Conservation (phyloP, 2,329 filamentous ascomycete genomes). For the Neobulgaria alba region DNA sequence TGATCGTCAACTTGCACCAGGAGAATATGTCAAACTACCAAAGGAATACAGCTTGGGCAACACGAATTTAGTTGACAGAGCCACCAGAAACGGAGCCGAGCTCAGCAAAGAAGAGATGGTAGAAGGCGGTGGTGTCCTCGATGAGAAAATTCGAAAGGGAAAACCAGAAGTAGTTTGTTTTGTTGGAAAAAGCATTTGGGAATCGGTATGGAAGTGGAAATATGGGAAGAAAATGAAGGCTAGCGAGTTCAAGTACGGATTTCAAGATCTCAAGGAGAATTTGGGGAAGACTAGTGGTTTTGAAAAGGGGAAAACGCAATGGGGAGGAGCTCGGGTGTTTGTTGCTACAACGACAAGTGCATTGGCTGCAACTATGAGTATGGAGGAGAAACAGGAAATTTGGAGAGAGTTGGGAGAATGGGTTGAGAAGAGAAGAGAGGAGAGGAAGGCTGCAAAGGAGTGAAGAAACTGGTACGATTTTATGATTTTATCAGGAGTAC, state of each 20-base stretch:
- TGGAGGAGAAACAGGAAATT: constrained; percentile 71
- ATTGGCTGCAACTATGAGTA: constrained; percentile 64
- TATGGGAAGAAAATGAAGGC: constrained; percentile 44
- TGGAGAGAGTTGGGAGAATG: constrained; percentile 79
- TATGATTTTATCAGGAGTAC: too few relatives aligned
- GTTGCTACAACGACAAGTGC: constrained; percentile 90
- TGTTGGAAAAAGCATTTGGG: constrained; percentile 66
- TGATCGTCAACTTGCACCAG: constrained; percentile 36
- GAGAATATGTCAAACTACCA: constrained; percentile 46
- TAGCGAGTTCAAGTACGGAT: constrained; percentile 57
- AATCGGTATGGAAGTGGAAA: constrained; percentile 53
- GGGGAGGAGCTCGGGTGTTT: constrained; percentile 65
- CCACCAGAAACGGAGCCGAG: constrained; percentile 53
- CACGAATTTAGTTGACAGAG: constrained; percentile 59
- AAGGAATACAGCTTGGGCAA: constrained; percentile 54
- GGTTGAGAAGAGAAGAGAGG: constrained; percentile 49
- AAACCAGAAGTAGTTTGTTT: constrained; percentile 56
- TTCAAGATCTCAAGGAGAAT: constrained; percentile 53
- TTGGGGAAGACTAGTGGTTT: constrained; percentile 37
- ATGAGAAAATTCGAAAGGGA: constrained; percentile 48
- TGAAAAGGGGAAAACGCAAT: constrained; percentile 1
- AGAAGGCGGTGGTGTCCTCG: constrained; percentile 50
- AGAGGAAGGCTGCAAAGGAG: constrained; percentile 8
- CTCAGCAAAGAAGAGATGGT: constrained; percentile 53
- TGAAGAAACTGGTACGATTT: constrained; percentile 1